phyloP scores from a whole-genome alignment of 23 red algal genomes.

The Agarophyton chilense region DNA sequence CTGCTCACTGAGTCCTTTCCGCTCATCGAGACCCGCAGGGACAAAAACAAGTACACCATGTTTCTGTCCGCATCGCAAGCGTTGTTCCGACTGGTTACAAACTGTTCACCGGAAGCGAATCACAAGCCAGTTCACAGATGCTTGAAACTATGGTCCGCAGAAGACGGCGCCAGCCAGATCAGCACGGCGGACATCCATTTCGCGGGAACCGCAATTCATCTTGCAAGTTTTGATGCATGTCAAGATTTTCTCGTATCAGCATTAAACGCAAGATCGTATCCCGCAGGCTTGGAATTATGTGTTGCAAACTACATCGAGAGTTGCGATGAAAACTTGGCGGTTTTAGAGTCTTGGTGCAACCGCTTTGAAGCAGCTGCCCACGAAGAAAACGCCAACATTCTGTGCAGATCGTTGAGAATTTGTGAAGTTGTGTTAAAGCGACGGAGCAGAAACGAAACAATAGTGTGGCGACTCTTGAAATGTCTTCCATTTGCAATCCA shows the following conservation, averaged over 20 bases:
- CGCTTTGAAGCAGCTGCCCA: slow-evolving; percentile 12
- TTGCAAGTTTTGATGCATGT: slow-evolving; percentile 1
- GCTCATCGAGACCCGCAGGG: slow-evolving; percentile 2
- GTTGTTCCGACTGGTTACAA: not conserved
- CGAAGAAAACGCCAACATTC: not conserved
- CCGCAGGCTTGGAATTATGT: not conserved
- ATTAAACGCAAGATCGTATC: not conserved
- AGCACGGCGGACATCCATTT: not conserved
- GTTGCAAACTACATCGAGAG: not conserved
- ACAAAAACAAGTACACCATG: not conserved
- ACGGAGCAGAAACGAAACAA: not conserved
- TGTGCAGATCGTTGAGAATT: not conserved
- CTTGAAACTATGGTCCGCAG: slow-evolving; percentile 19
- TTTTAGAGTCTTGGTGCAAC: not conserved
- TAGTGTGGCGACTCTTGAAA: not conserved
- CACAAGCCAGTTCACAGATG: slow-evolving; percentile 11
- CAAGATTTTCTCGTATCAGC: slow-evolving; percentile 6
- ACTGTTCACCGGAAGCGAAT: not conserved
- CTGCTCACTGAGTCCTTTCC: slow-evolving; percentile 3
- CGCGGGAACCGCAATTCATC: not conserved
- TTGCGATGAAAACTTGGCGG: not conserved
- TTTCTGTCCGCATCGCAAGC: not conserved
- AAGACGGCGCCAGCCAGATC: not conserved
- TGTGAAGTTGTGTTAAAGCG: not conserved
- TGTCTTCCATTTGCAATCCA: not conserved